Base-by-base conservation (phyloP, 2,329 filamentous ascomycete species). In the Stachybotrys chlorohalonatus region DNA sequence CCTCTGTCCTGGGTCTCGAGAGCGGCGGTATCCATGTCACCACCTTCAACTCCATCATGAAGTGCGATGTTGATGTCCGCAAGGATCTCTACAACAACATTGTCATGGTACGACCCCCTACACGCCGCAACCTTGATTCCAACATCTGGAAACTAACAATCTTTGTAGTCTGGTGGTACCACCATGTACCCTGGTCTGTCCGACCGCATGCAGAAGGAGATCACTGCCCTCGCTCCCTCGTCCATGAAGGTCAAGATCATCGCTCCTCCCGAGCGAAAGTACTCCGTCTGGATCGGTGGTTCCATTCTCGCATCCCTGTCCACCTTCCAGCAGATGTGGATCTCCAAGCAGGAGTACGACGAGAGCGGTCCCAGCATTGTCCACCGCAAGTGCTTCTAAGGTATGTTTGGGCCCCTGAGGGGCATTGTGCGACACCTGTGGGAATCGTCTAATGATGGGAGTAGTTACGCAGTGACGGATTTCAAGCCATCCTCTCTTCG, bases 171-270 rank as follows among this genome's bases (percentile, higher is more conserved):
- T 85, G 94, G 94, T 88, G 94, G 94, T 86, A 99, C 94, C 73
- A 99, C 94, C 77, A 97, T 99, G 94, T 99, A 97, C 85, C 94
- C 94, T 70, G 94, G 94, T 91, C 95, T 99, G 79, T 95, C 92
- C 77, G 94, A 99, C 84, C 94, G 94, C 86, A 97, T 99, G 94
- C 94, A 99, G 82, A 97, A 99, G 90, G 94, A 99, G 85, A 97
- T 99, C 77, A 97, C 92, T 76, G 89, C 92, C 75, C 89, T 99
- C 80, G 94, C 94, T 75, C 94, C 94, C 73, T 97, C 94, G 64
- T 96, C 92, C 73, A 97, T 99, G 94, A 97, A 97, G 90, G 93
- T 99, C 86, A 97, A 97, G 90, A 97, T 99, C 81, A 97, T 99
- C 75, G 94, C 94, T 81, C 94, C 94, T 69, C 94, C 94, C 67